A percentile compares a stretch with the other conserved stretches of the same genome.
Evolutionary conservation across 139 green algal species (phyloP).

Genomic region (Chlorella vulgaris): DNA sequence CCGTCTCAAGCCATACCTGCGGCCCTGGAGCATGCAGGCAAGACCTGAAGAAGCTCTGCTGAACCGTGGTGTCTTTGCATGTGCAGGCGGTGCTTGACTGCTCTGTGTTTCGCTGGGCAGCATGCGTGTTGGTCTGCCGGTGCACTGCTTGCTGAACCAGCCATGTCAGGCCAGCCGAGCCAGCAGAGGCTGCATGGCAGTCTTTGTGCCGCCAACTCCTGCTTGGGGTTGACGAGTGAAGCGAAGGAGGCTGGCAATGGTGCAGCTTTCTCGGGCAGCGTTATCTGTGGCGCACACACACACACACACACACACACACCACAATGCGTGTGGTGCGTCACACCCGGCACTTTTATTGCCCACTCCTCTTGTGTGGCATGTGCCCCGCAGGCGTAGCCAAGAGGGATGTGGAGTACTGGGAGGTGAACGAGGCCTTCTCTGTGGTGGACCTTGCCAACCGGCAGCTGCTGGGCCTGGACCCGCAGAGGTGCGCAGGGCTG

Average conservation of each 20-base stretch:
- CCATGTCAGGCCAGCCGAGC: too few species aligned
- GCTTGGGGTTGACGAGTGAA: too few species aligned
- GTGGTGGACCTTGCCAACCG: slow-evolving; percentile 81
- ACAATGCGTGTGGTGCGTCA: too few species aligned
- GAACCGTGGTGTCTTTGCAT: background rate
- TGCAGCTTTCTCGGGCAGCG: too few species aligned
- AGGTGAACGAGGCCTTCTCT: slow-evolving; percentile 96
- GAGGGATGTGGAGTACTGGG: slow-evolving; percentile 73
- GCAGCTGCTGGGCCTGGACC: slow-evolving; percentile 58
- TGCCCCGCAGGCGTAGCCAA: slow-evolving; percentile 8
- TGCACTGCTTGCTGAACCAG: too few species aligned
- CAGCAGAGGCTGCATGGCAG: too few species aligned
- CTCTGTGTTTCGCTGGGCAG: background rate
- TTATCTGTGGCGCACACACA: background rate
- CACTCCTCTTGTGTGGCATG: too few species aligned
- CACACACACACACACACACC: slow-evolving; percentile 49
- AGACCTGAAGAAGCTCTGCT: background rate
- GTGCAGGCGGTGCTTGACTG: background rate
- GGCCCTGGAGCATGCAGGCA: slow-evolving; percentile 56
- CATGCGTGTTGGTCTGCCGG: background rate
- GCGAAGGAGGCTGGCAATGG: too few species aligned
- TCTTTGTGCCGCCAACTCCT: too few species aligned
- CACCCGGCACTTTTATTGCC: background rate
- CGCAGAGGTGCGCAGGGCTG: slow-evolving; percentile 24
- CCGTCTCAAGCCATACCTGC: slow-evolving; percentile 74